Evolutionary conservation across 2,329 filamentous ascomycete genomes (phyloP), one percentile per base, ranked within the genome.

Genomic region (Aspergillus japonicus): DNA sequence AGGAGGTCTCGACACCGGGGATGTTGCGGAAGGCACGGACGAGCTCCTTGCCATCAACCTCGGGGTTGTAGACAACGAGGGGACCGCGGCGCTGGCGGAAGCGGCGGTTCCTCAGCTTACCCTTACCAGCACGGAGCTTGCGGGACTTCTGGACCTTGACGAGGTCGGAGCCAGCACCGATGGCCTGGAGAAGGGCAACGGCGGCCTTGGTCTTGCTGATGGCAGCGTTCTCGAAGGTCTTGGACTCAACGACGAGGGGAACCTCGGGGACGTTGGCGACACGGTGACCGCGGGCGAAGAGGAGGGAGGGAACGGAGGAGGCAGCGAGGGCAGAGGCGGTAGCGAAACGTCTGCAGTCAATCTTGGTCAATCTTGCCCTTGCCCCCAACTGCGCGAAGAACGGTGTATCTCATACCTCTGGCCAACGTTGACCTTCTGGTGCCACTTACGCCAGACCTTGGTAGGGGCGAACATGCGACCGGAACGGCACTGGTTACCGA

Each of bases 391-490:
- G 50, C 10, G 29, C 14, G 12, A 23, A 48, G n/a, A 11, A 56
- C 47, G 35, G 29, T 48, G 11, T 35, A 42, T 52, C 51, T 44
- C 87, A 82, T 80, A 92, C 91, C 95, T 96, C 88, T 99, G 95
- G 82, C 90, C 90, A 82, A 96, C 88, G 88, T 96, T 96, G 88
- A 99, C 88, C 92, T 98, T 98, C 87, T 97, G 87, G 87, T 99
- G 95, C 96, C 95, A 99, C 87, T 96, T 97, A 82, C 95, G 88
- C 96, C 95, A 99, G 85, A 96, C 90, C 90, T 99, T 99, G 84
- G 95, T 99, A 72, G 95, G 95, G 73, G 95, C 95, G 85, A 99
- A 99, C 95, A 99, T 99, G 85, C 95, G 95, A 86, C 96, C 95
- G 80, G 94, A 96, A 82, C 95, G 93, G 86, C 95, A 99, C 92